Evolutionary conservation across 768 basidiomycete genomes (phyloP).

Genomic region (Cystoderma amianthinum): DNA sequence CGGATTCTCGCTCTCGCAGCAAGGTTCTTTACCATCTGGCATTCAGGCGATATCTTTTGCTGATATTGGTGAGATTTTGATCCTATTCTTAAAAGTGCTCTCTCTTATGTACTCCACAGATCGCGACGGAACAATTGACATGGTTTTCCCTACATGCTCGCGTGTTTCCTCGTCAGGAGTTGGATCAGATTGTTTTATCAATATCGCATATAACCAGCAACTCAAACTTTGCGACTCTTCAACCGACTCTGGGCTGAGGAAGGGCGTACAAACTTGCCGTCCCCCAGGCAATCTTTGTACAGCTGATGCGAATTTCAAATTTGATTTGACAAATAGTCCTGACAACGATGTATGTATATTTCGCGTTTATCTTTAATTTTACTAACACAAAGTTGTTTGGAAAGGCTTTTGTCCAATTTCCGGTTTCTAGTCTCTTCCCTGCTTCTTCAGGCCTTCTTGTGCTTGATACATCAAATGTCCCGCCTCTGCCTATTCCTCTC

Average conservation of each 20-base stretch:
- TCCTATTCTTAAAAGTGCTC: conserved; percentile 1
- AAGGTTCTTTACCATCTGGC: conserved; percentile 66
- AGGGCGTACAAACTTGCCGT: conserved; percentile 57
- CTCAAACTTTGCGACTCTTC: conserved; percentile 68
- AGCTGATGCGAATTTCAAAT: conserved; percentile 74
- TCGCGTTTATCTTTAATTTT: neutral
- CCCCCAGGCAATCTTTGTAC: conserved; percentile 76
- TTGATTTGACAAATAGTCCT: conserved; percentile 48
- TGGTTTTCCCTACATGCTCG: conserved; percentile 84
- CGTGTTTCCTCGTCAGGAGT: conserved; percentile 65
- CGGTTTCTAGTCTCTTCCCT: conserved; percentile 54
- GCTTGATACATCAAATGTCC: conserved; percentile 55
- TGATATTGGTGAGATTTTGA: conserved; percentile 63
- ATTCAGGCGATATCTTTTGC: conserved; percentile 81
- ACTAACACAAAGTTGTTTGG: neutral
- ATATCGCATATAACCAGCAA: conserved; percentile 92
- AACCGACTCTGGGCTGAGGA: conserved; percentile 38
- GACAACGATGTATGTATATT: conserved; percentile 41
- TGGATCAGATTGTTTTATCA: conserved; percentile 74
- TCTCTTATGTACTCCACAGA: conserved; percentile 41
- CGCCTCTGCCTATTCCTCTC: conserved; percentile 68
- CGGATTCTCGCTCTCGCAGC: conserved; percentile 65
- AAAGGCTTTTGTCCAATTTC: conserved; percentile 63
- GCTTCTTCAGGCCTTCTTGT: conserved; percentile 55
- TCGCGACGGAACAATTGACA: conserved; percentile 93